A percentile compares a stretch with the other conserved stretches of the same genome.
These are phyloP conservation scores for Colletotrichum eremochloae DNA, from an alignment of 2,329 filamentous ascomycete species.

Conservation along the genomic window DNA sequence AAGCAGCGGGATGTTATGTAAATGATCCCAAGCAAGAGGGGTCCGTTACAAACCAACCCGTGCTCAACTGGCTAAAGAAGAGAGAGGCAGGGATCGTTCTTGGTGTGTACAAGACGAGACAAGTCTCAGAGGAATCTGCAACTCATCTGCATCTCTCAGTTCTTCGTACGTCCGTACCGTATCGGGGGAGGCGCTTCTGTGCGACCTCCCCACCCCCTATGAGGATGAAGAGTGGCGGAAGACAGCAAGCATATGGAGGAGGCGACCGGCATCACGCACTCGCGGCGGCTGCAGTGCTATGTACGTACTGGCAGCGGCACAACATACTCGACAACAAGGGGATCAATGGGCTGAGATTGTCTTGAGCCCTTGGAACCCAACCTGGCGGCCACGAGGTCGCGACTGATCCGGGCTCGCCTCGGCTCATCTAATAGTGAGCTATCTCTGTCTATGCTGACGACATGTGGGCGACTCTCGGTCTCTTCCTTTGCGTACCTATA, in stretches of 20 bases:
- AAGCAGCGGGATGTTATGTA: neutral
- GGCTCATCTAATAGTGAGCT: conserved; percentile 1
- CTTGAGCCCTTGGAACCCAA: conserved; percentile 30
- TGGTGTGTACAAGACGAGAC: conserved; percentile 23
- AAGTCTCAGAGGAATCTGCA: conserved; percentile 38
- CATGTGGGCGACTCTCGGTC: neutral
- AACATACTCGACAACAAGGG: conserved; percentile 24
- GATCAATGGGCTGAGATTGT: conserved; percentile 5
- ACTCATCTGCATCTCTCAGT: conserved; percentile 30
- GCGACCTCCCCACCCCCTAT: neutral
- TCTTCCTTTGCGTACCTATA: conserved; percentile 8
- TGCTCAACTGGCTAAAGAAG: neutral
- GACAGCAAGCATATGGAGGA: conserved; percentile 29
- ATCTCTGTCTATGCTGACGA: conserved; percentile 1
- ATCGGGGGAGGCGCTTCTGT: conserved; percentile 25
- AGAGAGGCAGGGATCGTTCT: conserved; percentile 10
- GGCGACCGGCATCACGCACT: neutral
- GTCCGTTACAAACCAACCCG: conserved; percentile 12
- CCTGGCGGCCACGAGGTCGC: conserved; percentile 26
- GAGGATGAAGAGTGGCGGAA: conserved; percentile 6
- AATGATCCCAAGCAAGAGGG: conserved; percentile 12
- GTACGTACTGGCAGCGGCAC: conserved; percentile 24
- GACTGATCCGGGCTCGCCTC: conserved; percentile 5
- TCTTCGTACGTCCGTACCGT: conserved; percentile 41
- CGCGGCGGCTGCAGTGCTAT: neutral